Evolutionary conservation across 176 grass and related monocot species (phyloP).

Genomic region (Raddia guianensis): DNA sequence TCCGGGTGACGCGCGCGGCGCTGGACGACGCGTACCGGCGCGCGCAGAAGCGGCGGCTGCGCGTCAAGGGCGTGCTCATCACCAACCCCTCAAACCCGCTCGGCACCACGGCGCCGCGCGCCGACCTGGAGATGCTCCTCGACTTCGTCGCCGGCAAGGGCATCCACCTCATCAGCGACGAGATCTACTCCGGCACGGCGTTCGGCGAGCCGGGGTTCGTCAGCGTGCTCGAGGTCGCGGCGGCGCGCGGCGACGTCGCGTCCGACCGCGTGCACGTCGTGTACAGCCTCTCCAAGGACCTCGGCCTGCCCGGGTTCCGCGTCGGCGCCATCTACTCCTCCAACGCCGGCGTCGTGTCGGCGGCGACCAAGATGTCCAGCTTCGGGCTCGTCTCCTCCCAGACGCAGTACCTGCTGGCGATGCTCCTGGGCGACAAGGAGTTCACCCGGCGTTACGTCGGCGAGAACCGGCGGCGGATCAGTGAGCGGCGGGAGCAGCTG

Average conservation of each 20-base stretch:
- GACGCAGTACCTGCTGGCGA: constrained; percentile 81
- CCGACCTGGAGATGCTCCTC: constrained; percentile 61
- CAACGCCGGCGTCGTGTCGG: constrained; percentile 67
- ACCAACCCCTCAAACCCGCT: constrained; percentile 98
- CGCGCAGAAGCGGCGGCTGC: constrained; percentile 60
- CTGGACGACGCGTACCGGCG: constrained; percentile 70
- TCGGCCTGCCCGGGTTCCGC: constrained; percentile 90
- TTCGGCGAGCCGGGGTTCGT: constrained; percentile 67
- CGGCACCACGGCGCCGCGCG: constrained; percentile 55
- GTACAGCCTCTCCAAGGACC: constrained; percentile 93
- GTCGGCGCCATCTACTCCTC: constrained; percentile 85
- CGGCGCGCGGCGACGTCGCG: not conserved
- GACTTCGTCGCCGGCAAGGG: constrained; percentile 69
- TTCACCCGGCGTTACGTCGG: constrained; percentile 60
- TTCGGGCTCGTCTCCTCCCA: constrained; percentile 92
- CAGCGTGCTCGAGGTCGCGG: constrained; percentile 72
- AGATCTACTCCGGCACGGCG: constrained; percentile 89
- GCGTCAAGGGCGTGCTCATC: constrained; percentile 82
- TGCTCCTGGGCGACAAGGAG: constrained; percentile 58
- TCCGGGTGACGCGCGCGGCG: constrained; percentile 66
- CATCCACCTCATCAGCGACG: constrained; percentile 90
- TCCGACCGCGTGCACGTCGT: constrained; percentile 71
- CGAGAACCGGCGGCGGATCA: constrained; percentile 76
- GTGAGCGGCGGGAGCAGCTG: constrained; percentile 60
- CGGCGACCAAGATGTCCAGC: constrained; percentile 98